Evolutionary conservation across 768 basidiomycete species (phyloP).

Genomic region (Mycena floridula): DNA sequence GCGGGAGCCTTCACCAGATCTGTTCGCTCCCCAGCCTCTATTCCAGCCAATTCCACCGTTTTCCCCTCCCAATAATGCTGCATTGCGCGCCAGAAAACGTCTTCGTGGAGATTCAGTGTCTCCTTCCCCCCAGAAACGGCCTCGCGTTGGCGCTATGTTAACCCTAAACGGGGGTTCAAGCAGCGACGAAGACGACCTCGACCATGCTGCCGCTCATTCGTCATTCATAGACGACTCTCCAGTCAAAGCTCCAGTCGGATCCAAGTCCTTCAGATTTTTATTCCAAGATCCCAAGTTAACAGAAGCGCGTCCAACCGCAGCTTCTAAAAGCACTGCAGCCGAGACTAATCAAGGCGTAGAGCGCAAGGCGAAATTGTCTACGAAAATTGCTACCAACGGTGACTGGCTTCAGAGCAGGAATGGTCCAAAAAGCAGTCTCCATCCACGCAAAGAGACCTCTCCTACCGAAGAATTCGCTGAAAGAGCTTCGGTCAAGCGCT

Average conservation of each 20-base stretch:
- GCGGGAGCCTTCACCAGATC: conserved; percentile 28
- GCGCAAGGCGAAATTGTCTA: background rate
- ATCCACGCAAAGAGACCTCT: background rate
- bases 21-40: conserved; percentile 30
- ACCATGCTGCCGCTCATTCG: conserved; percentile 21
- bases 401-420: conserved; percentile 3
- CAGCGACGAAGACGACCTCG: conserved; percentile 26
- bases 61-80: conserved; percentile 32
- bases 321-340: conserved; percentile 3
- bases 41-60: conserved; percentile 17
- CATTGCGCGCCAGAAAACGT: conserved; percentile 72
- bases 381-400: conserved; percentile 2
- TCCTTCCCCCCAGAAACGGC: conserved; percentile 72
- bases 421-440: conserved; percentile 11
- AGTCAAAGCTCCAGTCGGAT: conserved; percentile 49
- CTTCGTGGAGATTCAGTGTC: conserved; percentile 80
- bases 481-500: conserved; percentile 37
- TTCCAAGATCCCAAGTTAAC: too few species aligned
- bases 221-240: conserved; percentile 71
- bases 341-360: background rate
- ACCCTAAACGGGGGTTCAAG: conserved; percentile 29
- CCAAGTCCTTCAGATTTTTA: conserved; percentile 59
- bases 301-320: too few species aligned
- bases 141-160: conserved; percentile 42
- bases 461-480: conserved; percentile 6